Evolutionary conservation across 768 basidiomycete genomes (phyloP).

Genomic region (Pholiota conissans): DNA sequence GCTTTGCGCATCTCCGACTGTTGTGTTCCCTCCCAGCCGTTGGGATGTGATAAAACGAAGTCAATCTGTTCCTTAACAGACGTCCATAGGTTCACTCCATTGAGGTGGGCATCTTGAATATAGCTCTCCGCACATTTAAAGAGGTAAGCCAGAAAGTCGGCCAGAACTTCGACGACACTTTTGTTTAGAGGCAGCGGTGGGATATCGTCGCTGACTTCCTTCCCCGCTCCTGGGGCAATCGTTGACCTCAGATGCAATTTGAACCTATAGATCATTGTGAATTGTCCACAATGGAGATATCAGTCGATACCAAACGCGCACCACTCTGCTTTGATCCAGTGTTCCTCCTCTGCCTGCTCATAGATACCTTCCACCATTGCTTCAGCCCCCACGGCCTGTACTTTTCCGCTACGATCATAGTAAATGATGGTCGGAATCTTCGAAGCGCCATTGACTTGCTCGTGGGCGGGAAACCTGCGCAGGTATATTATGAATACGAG

Average conservation of each 20-base stretch:
- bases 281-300: no score
- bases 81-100: conserved; percentile 38
- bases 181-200: conserved; percentile 42
- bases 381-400: conserved; percentile 49
- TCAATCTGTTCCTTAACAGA: conserved; percentile 34
- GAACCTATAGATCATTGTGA: conserved; percentile 40
- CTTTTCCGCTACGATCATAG: conserved; percentile 42
- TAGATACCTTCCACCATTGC: conserved; percentile 39
- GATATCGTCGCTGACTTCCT: conserved; percentile 31
- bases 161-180: conserved; percentile 40
- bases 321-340: conserved; percentile 46
- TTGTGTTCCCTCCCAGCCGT: conserved; percentile 43
- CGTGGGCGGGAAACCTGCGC: conserved; percentile 55
- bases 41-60: conserved; percentile 44
- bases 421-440: no score
- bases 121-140: conserved; percentile 38
- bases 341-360: conserved; percentile 43
- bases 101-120: conserved; percentile 42
- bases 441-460: conserved; percentile 42
- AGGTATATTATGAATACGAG: no score
- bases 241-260: conserved; percentile 32
- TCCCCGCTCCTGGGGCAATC: conserved; percentile 12
- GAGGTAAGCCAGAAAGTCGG: conserved; percentile 50
- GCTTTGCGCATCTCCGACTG: conserved; percentile 41
- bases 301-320: no score